Conservation (phyloP, 495 filamentous ascomycete species). For the Tuber brumale region DNA sequence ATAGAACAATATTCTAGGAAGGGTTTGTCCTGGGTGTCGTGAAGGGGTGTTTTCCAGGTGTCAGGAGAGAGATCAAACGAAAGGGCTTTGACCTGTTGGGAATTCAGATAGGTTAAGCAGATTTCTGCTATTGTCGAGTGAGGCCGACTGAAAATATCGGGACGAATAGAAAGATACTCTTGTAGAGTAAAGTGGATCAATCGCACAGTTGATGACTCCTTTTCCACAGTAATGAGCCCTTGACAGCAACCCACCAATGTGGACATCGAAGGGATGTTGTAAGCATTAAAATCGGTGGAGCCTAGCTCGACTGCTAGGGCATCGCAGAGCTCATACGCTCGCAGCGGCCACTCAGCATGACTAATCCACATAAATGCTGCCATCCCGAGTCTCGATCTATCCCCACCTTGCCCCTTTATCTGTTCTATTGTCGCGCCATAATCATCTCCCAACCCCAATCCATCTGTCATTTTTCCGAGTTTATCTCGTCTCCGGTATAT, state of each 20-base stretch:
- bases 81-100: background rate
- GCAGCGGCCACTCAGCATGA: background rate
- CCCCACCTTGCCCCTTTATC: background rate
- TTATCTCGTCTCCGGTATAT: background rate
- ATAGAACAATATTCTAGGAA: background rate
- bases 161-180: background rate
- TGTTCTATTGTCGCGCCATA: background rate
- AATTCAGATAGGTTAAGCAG: background rate
- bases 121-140: background rate
- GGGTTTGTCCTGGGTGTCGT: too few relatives aligned
- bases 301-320: background rate
- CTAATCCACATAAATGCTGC: background rate
- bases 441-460: background rate
- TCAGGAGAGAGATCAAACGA: background rate
- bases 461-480: background rate
- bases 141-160: background rate
- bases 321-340: background rate
- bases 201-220: background rate
- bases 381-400: background rate
- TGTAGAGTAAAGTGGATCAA: background rate
- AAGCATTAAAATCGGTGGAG: background rate
- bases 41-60: too few relatives aligned
- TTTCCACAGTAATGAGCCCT: background rate
- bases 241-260: background rate
- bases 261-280: background rate